phyloP scores from a whole-genome alignment of 1,284 basidiomycete species.

The Apiotrichum laibachii region DNA sequence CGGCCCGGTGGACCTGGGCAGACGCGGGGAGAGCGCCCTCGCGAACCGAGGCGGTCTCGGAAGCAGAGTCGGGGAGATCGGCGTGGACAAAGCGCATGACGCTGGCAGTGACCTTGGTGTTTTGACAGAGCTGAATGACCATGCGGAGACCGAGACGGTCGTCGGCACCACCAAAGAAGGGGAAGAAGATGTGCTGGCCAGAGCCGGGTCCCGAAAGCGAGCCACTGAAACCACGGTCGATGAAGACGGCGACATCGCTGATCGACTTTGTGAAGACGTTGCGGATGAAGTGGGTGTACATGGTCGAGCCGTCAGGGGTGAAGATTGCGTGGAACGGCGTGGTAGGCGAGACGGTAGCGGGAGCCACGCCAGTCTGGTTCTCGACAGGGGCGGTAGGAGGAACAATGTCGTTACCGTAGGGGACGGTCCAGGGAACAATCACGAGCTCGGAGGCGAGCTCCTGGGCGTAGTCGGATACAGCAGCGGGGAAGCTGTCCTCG shows the following conservation, averaged over 20 bases:
- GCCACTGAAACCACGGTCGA: slow-evolving; percentile 63
- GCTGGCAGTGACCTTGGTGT: slow-evolving; percentile 65
- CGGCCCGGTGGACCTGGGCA: slow-evolving; percentile 43
- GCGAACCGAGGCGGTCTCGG: slow-evolving; percentile 46
- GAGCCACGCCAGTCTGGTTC: slow-evolving; percentile 54
- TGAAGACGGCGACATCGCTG: slow-evolving; percentile 73
- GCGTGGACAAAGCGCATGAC: slow-evolving; percentile 59
- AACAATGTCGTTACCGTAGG: slow-evolving; percentile 8
- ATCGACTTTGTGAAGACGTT: slow-evolving; percentile 65
- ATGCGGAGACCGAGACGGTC: slow-evolving; percentile 78
- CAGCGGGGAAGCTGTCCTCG: slow-evolving; percentile 65
- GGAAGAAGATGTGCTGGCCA: slow-evolving; percentile 70
- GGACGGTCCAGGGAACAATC: slow-evolving; percentile 72
- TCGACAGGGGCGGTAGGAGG: slow-evolving; percentile 7
- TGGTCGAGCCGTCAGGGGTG: slow-evolving; percentile 47
- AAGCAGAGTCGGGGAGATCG: slow-evolving; percentile 45
- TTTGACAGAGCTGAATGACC: slow-evolving; percentile 69
- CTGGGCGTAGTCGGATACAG: slow-evolving; percentile 65
- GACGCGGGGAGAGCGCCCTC: slow-evolving; percentile 27
- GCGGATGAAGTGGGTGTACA: slow-evolving; percentile 76
- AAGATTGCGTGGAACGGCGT: slow-evolving; percentile 47
- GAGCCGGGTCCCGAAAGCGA: slow-evolving; percentile 34
- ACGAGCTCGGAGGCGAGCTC: slow-evolving; percentile 68
- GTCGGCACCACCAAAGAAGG: slow-evolving; percentile 90
- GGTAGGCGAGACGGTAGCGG: slow-evolving; percentile 53